A percentile compares a stretch with the other conserved stretches of the same genome.
Conservation (phyloP, 345 rosid genomes). For the Eucalyptus curtisii region DNA sequence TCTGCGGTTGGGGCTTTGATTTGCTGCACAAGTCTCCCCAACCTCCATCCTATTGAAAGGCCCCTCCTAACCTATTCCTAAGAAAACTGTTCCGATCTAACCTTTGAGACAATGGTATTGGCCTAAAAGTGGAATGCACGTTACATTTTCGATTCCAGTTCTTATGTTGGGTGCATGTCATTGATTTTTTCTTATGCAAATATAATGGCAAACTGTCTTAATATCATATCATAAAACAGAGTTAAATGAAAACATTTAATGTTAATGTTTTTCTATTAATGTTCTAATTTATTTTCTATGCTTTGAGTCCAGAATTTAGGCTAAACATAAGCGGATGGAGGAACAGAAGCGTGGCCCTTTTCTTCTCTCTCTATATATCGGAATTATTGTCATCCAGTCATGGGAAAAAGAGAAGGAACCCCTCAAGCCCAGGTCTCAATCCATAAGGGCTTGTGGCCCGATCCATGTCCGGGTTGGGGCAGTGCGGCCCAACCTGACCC, state of each 20-base stretch:
- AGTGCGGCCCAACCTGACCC: not conserved
- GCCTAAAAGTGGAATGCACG: not conserved
- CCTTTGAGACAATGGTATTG: not conserved
- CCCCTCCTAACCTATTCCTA: not conserved
- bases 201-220: fast-evolving
- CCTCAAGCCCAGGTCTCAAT: not conserved
- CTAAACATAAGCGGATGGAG: not conserved
- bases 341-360: not conserved
- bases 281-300: not conserved
- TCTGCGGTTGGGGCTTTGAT: not conserved
- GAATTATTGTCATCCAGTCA: not conserved
- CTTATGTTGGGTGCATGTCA: not conserved
- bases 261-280: not conserved
- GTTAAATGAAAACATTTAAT: not conserved
- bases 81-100: not conserved
- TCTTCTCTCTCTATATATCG: not conserved
- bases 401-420: not conserved
- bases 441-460: not conserved
- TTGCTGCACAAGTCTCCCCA: not conserved
- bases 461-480: not conserved
- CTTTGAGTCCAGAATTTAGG: not conserved
- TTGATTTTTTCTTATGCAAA: not conserved
- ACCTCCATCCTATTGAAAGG: not conserved
- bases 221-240: not conserved
- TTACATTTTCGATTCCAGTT: not conserved